phyloP scores from a whole-genome alignment of 169 alveolate genomes.

The Theileria orientalis region DNA sequence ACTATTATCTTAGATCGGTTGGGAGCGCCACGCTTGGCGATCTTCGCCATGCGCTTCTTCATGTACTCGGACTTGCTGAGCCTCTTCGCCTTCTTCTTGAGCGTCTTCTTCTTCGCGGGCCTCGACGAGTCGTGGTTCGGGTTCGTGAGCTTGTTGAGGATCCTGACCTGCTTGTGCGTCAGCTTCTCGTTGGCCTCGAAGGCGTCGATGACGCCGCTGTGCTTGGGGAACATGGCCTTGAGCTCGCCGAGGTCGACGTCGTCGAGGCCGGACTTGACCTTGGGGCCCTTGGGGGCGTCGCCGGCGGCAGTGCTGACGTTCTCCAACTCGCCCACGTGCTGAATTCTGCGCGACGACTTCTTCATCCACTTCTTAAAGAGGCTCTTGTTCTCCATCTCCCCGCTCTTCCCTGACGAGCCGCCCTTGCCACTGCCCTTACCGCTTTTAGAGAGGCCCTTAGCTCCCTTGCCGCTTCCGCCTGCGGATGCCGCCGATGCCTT shows the following conservation, averaged over 20 bases:
- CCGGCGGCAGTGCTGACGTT: constrained; percentile 1
- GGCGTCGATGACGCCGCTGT: constrained; percentile 48
- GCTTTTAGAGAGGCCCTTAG: constrained; percentile 37
- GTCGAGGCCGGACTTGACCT: not conserved
- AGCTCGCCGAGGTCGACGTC: constrained; percentile 49
- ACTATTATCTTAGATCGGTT: constrained; percentile 53
- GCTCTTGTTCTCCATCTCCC: constrained; percentile 32
- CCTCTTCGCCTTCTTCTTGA: constrained; percentile 21
- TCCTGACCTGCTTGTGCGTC: constrained; percentile 61
- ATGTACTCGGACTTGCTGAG: constrained; percentile 35
- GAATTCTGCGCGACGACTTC: constrained; percentile 45
- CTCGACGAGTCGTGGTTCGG: constrained; percentile 13
- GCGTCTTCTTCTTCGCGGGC: constrained; percentile 2
- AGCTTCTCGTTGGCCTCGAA: constrained; percentile 32
- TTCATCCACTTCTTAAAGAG: constrained; percentile 64
- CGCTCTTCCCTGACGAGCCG: constrained; percentile 1
- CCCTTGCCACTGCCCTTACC: too few species aligned
- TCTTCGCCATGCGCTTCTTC: constrained; percentile 49
- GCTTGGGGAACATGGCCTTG: constrained; percentile 63
- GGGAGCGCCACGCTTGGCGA: constrained; percentile 60
- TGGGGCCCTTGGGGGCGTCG: not conserved
- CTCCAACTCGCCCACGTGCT: constrained; percentile 60
- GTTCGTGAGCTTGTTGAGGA: constrained; percentile 45
- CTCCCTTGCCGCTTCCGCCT: constrained; percentile 16
- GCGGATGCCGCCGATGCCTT: not conserved